Base-by-base conservation (phyloP, 106 monocot species). In the Phalaenopsis aphrodite region DNA sequence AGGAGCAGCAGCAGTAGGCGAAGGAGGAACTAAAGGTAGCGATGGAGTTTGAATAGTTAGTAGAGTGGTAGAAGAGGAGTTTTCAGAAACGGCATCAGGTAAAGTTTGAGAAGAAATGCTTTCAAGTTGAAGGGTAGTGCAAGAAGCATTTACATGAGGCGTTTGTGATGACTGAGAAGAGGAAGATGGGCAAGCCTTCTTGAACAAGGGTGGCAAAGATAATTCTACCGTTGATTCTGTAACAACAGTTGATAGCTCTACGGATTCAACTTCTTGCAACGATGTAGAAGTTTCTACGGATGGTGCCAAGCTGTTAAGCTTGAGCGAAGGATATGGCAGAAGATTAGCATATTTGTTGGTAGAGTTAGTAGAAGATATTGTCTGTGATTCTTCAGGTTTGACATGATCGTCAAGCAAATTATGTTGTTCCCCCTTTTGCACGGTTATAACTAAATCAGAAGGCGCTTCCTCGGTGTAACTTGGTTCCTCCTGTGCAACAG, bases 271-370 rank as follows among this genome's bases (percentile, higher is more conserved):
- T 75, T 75, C 75, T 21, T 7, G 14, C n/a, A 9, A 47, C 6
- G 18, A 67, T 30, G 10, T 39, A 6, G 75, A 46, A 0, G 10
- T 47, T 75, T 5, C 45, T 46, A 11, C 23, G 14, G 7, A 75
- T 46, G 46, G 75, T 75, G 66, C 75, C 75, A 52, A 49, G 76
- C 81, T 81, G 78, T 84, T 57, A 78, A 79, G 41, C 75, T 78
- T 64, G 47, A 80, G 86, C 42, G 72, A 42, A 78, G 83, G 68
- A 18, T 72, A 79, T 78, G 77, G 87, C 1, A 72, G 23, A 64
- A 57, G 75, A 76, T 57, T 67, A 80, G 87, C 81, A 48, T 75
- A 39, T 78, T 85, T 74, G 45, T 65, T 84, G 49, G 74, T 39
- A 79, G 88, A 64, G 1, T 72, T 81, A 79, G 80, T 41, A 18